These are phyloP conservation scores for Leccinum ponderosum DNA, from an alignment of 1,284 basidiomycete genomes.

Conservation along the genomic window DNA sequence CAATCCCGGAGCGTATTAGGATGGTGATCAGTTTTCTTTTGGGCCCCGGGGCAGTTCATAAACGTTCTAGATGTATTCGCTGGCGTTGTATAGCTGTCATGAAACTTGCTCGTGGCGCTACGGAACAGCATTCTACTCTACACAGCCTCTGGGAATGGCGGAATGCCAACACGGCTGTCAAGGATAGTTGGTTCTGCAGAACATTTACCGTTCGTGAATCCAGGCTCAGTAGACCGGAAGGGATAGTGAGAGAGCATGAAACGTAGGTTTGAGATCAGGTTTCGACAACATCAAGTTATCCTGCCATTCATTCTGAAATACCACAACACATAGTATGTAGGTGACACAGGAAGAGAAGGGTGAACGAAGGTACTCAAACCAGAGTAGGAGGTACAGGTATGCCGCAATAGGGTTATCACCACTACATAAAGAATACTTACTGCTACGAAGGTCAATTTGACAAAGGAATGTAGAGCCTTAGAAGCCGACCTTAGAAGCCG, in stretches of 20 bases:
- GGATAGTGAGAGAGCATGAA: not conserved
- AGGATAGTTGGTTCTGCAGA: too few species aligned
- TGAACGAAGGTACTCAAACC: not conserved
- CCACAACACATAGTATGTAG: not conserved
- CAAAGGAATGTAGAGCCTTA: not conserved
- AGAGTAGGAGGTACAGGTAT: constrained; percentile 15
- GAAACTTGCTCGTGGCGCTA: not conserved
- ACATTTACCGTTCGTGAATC: not conserved
- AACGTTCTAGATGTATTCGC: not conserved
- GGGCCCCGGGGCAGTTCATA: too few species aligned
- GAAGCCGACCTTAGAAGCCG: constrained; percentile 35
- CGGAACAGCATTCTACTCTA: not conserved
- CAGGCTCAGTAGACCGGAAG: not conserved
- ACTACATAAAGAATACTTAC: constrained; percentile 10
- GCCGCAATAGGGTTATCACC: constrained; percentile 11
- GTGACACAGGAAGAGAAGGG: not conserved
- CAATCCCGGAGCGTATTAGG: not conserved
- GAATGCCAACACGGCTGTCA: not conserved
- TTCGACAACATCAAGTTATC: constrained; percentile 17
- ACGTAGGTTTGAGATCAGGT: constrained; percentile 3
- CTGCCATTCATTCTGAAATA: constrained; percentile 4
- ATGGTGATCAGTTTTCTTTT: not conserved
- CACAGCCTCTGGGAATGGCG: not conserved
- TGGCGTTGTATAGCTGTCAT: not conserved
- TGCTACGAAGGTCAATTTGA: constrained; percentile 12